phyloP scores from a whole-genome alignment of 176 grass and related monocot species.

The Musa beccarii region DNA sequence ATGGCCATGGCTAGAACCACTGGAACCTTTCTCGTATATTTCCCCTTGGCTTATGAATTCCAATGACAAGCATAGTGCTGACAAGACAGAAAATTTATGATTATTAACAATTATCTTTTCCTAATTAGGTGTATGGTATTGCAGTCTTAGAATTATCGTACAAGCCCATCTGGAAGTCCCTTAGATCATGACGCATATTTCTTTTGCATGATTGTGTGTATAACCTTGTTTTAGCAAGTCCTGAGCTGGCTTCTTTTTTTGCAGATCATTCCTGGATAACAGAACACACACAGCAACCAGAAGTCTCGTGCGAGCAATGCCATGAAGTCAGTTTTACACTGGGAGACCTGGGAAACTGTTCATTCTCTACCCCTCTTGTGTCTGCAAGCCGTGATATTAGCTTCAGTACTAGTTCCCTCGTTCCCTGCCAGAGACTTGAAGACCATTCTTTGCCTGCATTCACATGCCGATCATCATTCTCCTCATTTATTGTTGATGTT shows the following conservation, averaged over 20 bases:
- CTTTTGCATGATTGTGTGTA: background rate
- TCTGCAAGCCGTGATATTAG: slow-evolving; percentile 59
- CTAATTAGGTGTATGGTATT: background rate
- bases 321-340: slow-evolving; percentile 18
- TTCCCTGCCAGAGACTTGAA: slow-evolving; percentile 31
- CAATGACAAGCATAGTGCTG: background rate
- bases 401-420: slow-evolving; percentile 37
- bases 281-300: slow-evolving; percentile 40
- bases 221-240: background rate
- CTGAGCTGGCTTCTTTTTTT: background rate
- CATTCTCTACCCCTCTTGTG: slow-evolving; percentile 37
- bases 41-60: background rate
- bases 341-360: slow-evolving; percentile 41
- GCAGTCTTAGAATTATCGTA: background rate
- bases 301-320: slow-evolving; percentile 28
- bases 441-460: slow-evolving; percentile 43
- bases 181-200: background rate
- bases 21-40: too few species aligned
- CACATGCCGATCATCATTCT: slow-evolving; percentile 57
- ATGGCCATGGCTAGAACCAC: too few species aligned
- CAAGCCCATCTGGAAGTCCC: background rate
- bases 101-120: background rate
- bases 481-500: slow-evolving; percentile 19
- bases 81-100: too few species aligned
- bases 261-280: slow-evolving; percentile 84